Evolutionary conservation across 2,329 filamentous ascomycete species (phyloP).

Genomic region (Penicillium sp.): DNA sequence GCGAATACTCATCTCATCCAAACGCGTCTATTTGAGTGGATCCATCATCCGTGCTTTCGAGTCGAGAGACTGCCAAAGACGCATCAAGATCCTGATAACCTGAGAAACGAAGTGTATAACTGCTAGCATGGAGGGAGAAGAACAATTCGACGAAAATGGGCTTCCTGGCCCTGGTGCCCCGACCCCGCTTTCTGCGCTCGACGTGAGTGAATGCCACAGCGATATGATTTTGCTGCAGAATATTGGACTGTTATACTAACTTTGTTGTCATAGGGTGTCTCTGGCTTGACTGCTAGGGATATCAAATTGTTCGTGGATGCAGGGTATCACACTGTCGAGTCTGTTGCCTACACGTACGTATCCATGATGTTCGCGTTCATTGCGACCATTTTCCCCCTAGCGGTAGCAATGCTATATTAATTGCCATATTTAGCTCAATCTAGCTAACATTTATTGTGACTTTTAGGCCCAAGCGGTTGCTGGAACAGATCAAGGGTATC

Average conservation of each 20-base stretch:
- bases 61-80: not conserved
- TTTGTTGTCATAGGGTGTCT: conserved; percentile 64
- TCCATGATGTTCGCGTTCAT: not conserved
- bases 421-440: not conserved
- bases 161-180: conserved; percentile 87
- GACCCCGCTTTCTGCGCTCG: conserved; percentile 78
- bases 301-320: conserved; percentile 90
- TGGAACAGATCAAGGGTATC: conserved; percentile 97
- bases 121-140: conserved; percentile 64
- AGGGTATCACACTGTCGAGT: conserved; percentile 92
- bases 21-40: conserved; percentile 3
- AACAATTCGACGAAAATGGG: conserved; percentile 69
- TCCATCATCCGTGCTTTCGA: not conserved
- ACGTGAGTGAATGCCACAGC: conserved; percentile 56
- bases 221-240: not conserved
- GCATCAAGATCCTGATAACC: no score
- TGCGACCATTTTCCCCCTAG: not conserved
- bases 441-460: conserved; percentile 1
- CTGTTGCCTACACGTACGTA: conserved; percentile 83
- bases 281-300: conserved; percentile 88
- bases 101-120: conserved; percentile 27
- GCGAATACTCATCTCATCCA: not conserved
- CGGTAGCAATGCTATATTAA: not conserved
- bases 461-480: conserved; percentile 61
- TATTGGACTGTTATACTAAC: conserved; percentile 2